A percentile compares a stretch with the other conserved stretches of the same genome.
These are phyloP conservation scores for Coccomyxa subellipsoidea DNA, from an alignment of 163 green algal genomes.

Conservation along the genomic window DNA sequence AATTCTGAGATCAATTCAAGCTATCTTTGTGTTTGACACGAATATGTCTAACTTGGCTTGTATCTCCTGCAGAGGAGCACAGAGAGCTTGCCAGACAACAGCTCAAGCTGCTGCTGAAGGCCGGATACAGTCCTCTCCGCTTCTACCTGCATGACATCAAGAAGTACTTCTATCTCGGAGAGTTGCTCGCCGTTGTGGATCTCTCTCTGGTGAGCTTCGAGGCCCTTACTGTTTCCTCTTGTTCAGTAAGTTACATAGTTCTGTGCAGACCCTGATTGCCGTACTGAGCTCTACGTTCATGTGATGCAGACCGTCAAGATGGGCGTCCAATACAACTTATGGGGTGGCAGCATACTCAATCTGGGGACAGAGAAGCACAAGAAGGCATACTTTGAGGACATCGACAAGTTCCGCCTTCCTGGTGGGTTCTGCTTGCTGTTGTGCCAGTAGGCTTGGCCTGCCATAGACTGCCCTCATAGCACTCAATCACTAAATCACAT, in stretches of 20 bases:
- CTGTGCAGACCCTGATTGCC: too few species aligned
- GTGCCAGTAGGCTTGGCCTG: neutral
- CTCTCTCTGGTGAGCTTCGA: conserved; percentile 47
- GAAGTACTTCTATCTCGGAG: conserved; percentile 83
- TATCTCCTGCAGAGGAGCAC: conserved; percentile 70
- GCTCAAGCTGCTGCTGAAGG: conserved; percentile 57
- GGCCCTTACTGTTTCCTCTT: neutral
- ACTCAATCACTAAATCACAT: neutral
- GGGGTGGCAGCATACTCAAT: conserved; percentile 87
- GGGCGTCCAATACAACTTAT: conserved; percentile 90
- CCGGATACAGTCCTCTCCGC: conserved; percentile 35
- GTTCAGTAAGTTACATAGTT: too few species aligned
- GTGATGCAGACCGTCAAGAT: conserved; percentile 68
- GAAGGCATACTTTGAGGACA: conserved; percentile 79
- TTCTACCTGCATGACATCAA: conserved; percentile 46
- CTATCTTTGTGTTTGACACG: neutral
- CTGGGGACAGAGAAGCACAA: conserved; percentile 83
- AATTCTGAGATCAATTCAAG: too few species aligned
- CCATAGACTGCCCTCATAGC: neutral
- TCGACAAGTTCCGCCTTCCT: conserved; percentile 68
- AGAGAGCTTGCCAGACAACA: conserved; percentile 65
- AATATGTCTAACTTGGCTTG: neutral
- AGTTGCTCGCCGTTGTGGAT: conserved; percentile 68
- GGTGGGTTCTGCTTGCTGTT: conserved; percentile 11
- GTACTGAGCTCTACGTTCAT: neutral